Base-by-base conservation (phyloP, 2,329 filamentous ascomycete genomes). In the Xylariomycetidae sp. region DNA sequence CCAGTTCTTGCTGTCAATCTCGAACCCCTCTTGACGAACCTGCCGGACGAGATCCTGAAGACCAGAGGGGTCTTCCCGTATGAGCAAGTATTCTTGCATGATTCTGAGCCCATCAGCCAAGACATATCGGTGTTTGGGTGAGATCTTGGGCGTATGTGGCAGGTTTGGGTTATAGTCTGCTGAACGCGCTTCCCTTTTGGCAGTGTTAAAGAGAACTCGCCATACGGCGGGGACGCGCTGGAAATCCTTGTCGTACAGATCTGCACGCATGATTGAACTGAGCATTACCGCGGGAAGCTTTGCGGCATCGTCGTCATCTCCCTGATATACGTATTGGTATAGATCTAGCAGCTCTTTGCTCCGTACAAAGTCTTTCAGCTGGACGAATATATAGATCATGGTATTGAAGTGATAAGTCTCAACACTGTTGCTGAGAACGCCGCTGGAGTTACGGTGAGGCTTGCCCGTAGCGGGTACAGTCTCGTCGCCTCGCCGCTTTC, bases 1-100 rank as follows among this genome's bases (percentile, higher is more conserved):
- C 88, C 88, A 94, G 46, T 86, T 88, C 48, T 72, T 73, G 54
- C 76, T 81, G 51, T 87, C 82, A 37, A 96, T 61, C 17, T 67
- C 64, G 63, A 90, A 96, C 9, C 89, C 90, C 25, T 72, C 69
- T 2, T 57, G 54, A 7, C 76, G 64, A 9, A 89, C 64, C n/a
- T 71, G 58, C 15, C 67, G 57, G 17, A 88, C 57, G 12, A 74
- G 59, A 6, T 62, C 38, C 5, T 67, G 53, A 10, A 86, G 62
- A 14, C 66, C 69, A 9, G 59, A 53, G 6, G 62, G 50, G 41
- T 78, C 59, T 6, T 56, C 46, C 36, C 58, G 51, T 10, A 59
- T 57, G 12, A 61, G 48, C 33, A 66, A 61, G 14, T 72, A 45
- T n/a, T 63, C 56, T 38, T 69, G 61, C 55, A 80, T 68, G 10